These are phyloP conservation scores for Melanogaster broomeanus DNA, from an alignment of 768 basidiomycete species.

Conservation along the genomic window DNA sequence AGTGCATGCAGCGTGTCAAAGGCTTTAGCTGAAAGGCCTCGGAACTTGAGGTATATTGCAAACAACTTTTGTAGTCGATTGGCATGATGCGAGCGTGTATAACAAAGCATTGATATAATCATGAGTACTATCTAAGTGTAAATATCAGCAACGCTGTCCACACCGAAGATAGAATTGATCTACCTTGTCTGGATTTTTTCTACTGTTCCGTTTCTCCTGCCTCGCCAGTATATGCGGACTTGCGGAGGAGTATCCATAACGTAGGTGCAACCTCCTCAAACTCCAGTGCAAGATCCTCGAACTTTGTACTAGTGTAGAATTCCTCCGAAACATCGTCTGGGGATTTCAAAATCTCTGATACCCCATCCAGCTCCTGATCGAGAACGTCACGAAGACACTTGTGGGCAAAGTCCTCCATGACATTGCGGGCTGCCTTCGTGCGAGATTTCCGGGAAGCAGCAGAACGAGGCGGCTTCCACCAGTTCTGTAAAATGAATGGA, in stretches of 20 bases:
- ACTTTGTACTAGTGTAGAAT: slow-evolving; percentile 14
- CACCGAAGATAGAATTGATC: neutral
- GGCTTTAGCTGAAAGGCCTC: slow-evolving; percentile 37
- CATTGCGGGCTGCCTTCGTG: slow-evolving; percentile 14
- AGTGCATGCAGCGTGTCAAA: slow-evolving; percentile 39
- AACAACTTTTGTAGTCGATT: slow-evolving; percentile 31
- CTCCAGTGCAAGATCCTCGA: slow-evolving; percentile 7
- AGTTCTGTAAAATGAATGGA: slow-evolving; percentile 21
- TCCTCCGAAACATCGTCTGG: slow-evolving; percentile 17
- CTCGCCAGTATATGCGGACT: slow-evolving; percentile 6
- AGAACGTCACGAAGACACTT: slow-evolving; percentile 10
- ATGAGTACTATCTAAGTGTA: slow-evolving; percentile 33
- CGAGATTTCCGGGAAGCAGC: slow-evolving; percentile 9
- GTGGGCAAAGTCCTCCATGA: slow-evolving; percentile 25
- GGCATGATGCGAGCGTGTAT: slow-evolving; percentile 27
- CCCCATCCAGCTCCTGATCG: slow-evolving; percentile 15
- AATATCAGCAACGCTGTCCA: neutral
- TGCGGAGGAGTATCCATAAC: slow-evolving; percentile 14
- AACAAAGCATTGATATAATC: no score
- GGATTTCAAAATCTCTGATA: slow-evolving; percentile 4
- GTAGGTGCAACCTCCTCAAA: slow-evolving; percentile 9
- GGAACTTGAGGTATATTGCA: slow-evolving; percentile 38
- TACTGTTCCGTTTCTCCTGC: slow-evolving; percentile 11
- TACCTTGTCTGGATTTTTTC: slow-evolving; percentile 27
- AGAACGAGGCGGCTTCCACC: slow-evolving; percentile 28